A percentile compares a stretch with the other conserved stretches of the same genome.
These are phyloP conservation scores for Eimeria necatrix DNA, from an alignment of 169 alveolate genomes.

Conservation along the genomic window DNA sequence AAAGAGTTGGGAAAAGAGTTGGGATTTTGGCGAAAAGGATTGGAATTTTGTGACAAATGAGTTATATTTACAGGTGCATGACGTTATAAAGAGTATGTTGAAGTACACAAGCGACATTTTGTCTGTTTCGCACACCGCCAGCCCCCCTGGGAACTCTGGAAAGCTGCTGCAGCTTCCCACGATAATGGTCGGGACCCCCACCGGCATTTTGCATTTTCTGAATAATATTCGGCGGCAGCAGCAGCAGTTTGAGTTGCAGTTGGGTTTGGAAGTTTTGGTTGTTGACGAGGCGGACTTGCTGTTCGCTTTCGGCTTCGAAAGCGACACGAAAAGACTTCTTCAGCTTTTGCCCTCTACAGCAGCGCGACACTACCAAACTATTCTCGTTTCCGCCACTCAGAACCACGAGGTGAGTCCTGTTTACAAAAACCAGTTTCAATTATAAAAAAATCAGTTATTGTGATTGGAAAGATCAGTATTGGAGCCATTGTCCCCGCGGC, in stretches of 20 bases:
- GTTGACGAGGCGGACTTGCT: conserved; percentile 84
- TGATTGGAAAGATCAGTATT: not conserved
- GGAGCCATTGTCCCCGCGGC: too few relatives aligned
- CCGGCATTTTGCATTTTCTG: conserved; percentile 61
- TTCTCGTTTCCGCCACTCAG: conserved; percentile 82
- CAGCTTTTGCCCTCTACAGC: conserved; percentile 77
- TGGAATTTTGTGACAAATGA: too few relatives aligned
- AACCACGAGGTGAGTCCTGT: conserved; percentile 71
- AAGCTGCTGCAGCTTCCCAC: conserved; percentile 72
- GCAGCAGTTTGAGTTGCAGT: conserved; percentile 1
- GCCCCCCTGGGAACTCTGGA: not conserved
- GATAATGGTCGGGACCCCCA: conserved; percentile 81
- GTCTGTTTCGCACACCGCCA: conserved; percentile 70
- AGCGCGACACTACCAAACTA: conserved; percentile 74
- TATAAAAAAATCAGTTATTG: not conserved
- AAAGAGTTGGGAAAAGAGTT: too few relatives aligned
- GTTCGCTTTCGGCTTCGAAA: conserved; percentile 82
- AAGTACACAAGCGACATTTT: conserved; percentile 54
- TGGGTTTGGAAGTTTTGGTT: conserved; percentile 74
- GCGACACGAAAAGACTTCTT: conserved; percentile 73
- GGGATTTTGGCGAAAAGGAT: too few relatives aligned
- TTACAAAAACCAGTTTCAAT: not conserved
- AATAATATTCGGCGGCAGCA: conserved; percentile 50
- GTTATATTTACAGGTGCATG: conserved; percentile 52
- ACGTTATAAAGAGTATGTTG: conserved; percentile 47